Evolutionary conservation across 1,139 yeast species (phyloP), one percentile per base, ranked within the genome.

Genomic region (Zhuliangozyma parablackwelliae): DNA sequence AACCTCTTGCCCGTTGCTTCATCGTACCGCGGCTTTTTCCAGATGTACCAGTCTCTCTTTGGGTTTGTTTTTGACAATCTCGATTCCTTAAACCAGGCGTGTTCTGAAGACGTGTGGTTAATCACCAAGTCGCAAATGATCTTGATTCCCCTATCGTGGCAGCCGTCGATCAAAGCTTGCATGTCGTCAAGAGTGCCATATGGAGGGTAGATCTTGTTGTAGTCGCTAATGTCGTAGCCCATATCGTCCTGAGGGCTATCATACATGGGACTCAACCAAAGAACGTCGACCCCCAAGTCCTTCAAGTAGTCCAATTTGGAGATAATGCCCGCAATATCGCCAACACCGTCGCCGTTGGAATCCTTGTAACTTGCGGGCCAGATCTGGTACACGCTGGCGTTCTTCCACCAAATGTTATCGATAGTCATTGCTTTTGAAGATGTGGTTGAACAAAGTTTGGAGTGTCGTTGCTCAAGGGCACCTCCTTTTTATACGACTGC

Each of bases 141-240:
- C 48, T 65, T 73, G 68, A 78, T 65, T 13, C 72, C 81, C 31
- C 79, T 56, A 33, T 57, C 46, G 50, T 77, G 80, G 28, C 66
- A 54, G 36, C 66, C 77, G 10, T 62, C 61, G 40, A 77, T 71
- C 52, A 78, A 61, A 11, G 52, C 45, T 45, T 74, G 73, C 70
- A 72, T 68, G 46, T 73, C 80, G 35, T 69, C 67, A 55, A 75
- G 53, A 9, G 78, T 66, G 33, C 83, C 83, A 50, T 75, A 78
- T 43, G 61, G 61, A 5, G 75, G 72, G 51, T 75, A 69, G 28
- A 78, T 65, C 11, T 57, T 64, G 49, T 72, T 65, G 53, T 78
- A 78, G 54, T 78, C 72, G 28, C 74, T 59, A 46, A 78, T 74
- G 49, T 78, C 83, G 52, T 78, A 78, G 2, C 83, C 83, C 82